Percentiles rank a stretch among this genome's conserved stretches.
These are phyloP conservation scores for Aspergillaceae sp. DNA, from an alignment of 2,329 filamentous ascomycete genomes.

Conservation along the genomic window DNA sequence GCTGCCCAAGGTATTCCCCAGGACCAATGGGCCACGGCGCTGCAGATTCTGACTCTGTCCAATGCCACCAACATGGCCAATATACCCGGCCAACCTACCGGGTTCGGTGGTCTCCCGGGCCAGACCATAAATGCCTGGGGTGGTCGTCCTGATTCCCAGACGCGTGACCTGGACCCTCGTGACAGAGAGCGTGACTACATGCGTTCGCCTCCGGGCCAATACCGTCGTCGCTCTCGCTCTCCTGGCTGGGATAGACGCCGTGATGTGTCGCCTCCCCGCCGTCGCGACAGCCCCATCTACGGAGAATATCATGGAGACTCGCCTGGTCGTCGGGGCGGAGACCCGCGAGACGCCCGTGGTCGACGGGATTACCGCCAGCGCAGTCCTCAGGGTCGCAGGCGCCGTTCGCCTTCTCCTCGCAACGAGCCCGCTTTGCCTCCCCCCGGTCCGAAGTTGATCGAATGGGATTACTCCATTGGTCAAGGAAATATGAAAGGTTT, in stretches of 20 bases:
- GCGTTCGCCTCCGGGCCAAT: constrained; percentile 53
- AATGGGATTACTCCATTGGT: constrained; percentile 66
- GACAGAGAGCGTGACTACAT: constrained; percentile 53
- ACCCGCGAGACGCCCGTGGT: constrained; percentile 46
- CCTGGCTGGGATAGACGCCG: constrained; percentile 65
- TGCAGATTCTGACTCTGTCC: constrained; percentile 42
- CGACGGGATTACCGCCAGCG: constrained; percentile 73
- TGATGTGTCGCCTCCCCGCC: constrained; percentile 54
- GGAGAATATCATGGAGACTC: constrained; percentile 65
- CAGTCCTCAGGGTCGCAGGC: constrained; percentile 64
- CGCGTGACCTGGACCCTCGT: constrained; percentile 41
- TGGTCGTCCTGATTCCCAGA: constrained; percentile 30
- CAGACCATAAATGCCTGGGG: constrained; percentile 28
- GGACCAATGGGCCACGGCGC: constrained; percentile 62
- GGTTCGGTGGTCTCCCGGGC: constrained; percentile 23
- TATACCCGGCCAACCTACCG: constrained; percentile 26
- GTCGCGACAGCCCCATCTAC: constrained; percentile 61
- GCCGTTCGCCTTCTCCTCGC: constrained; percentile 53
- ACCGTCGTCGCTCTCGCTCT: constrained; percentile 69
- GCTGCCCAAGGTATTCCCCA: constrained; percentile 65
- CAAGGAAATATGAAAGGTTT: constrained; percentile 67
- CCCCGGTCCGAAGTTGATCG: constrained; percentile 63
- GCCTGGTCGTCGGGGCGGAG: constrained; percentile 51
- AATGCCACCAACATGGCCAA: constrained; percentile 27
- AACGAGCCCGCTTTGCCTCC: constrained; percentile 36